These are phyloP conservation scores for Cytospora paraplurivora DNA, from an alignment of 2,329 filamentous ascomycete species.

Conservation along the genomic window DNA sequence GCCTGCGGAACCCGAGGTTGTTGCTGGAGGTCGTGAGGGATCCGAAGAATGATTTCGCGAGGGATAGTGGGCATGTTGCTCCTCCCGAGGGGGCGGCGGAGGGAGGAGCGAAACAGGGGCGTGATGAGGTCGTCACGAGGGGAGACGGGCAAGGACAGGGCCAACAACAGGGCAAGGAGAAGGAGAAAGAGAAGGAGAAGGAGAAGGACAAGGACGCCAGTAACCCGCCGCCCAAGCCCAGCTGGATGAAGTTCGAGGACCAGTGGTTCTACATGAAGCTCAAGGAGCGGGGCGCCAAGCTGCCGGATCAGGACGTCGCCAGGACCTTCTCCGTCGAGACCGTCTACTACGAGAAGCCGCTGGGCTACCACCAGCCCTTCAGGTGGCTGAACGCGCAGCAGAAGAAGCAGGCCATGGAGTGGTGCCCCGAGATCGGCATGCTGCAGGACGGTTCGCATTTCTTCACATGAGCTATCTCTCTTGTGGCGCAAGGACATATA, in stretches of 20 bases:
- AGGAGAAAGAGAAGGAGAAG: not conserved
- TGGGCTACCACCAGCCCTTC: slow-evolving; percentile 36
- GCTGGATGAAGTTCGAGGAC: slow-evolving; percentile 32
- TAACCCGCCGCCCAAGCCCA: slow-evolving; percentile 7
- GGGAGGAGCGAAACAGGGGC: not conserved
- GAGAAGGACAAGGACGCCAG: too few relatives aligned
- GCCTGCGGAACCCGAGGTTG: slow-evolving; percentile 36
- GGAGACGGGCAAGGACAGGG: not conserved
- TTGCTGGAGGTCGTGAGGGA: slow-evolving; percentile 29
- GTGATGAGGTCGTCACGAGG: not conserved
- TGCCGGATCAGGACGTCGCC: slow-evolving; percentile 33
- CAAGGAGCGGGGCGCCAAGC: slow-evolving; percentile 36
- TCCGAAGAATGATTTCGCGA: slow-evolving; percentile 23
- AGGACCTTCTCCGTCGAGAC: slow-evolving; percentile 35
- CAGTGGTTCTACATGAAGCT: slow-evolving; percentile 36
- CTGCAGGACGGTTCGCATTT: slow-evolving; percentile 26
- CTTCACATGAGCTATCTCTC: not conserved
- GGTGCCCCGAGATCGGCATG: slow-evolving; percentile 37
- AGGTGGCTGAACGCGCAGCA: slow-evolving; percentile 29
- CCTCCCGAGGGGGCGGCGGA: not conserved
- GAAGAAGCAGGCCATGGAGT: slow-evolving; percentile 34
- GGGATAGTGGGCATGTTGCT: not conserved
- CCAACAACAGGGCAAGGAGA: not conserved
- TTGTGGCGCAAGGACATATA: not conserved
- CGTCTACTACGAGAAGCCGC: slow-evolving; percentile 32